A percentile compares a stretch with the other conserved stretches of the same genome.
phyloP scores from a whole-genome alignment of 139 green algal species.

The Chara braunii region DNA sequence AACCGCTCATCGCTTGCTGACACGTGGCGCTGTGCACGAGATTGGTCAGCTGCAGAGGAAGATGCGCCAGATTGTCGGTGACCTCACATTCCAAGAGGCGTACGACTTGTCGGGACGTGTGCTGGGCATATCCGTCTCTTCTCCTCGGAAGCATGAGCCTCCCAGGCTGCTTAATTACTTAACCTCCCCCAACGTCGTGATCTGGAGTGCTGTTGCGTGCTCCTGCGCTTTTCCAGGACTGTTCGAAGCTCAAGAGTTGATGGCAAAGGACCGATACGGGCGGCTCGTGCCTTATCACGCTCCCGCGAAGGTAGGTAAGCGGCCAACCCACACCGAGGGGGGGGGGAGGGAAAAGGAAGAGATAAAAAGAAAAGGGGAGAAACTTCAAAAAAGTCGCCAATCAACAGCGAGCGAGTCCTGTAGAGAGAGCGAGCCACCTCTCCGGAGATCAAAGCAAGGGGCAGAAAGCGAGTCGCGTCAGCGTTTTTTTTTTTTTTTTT shows the following conservation, averaged over 20 bases:
- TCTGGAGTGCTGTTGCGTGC: slow-evolving; percentile 50
- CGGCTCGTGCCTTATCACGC: slow-evolving; percentile 37
- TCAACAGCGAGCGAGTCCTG: too few relatives aligned
- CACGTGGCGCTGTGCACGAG: slow-evolving; percentile 44
- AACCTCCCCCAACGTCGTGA: slow-evolving; percentile 48
- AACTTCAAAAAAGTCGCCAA: too few relatives aligned
- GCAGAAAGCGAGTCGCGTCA: too few relatives aligned
- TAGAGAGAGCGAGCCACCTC: too few relatives aligned
- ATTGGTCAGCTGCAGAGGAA: slow-evolving; percentile 40
- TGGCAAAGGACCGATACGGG: slow-evolving; percentile 37
- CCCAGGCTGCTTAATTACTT: slow-evolving; percentile 55
- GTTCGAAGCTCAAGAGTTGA: slow-evolving; percentile 45
- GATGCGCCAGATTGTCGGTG: slow-evolving; percentile 45
- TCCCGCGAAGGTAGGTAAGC: slow-evolving; percentile 12
- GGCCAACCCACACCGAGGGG: too few relatives aligned
- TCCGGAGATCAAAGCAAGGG: too few relatives aligned
- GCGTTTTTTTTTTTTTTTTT: too few relatives aligned
- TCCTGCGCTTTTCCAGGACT: slow-evolving; percentile 54
- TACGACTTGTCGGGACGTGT: slow-evolving; percentile 71
- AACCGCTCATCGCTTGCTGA: slow-evolving; percentile 41
- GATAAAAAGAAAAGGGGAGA: too few relatives aligned
- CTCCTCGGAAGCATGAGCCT: slow-evolving; percentile 62
- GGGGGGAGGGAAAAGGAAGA: too few relatives aligned
- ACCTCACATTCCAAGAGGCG: slow-evolving; percentile 57
- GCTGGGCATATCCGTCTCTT: slow-evolving; percentile 74